Percentiles rank a stretch among this genome's conserved stretches.
phyloP scores from a whole-genome alignment of 805 yeast species.

The Candida caryicola region DNA sequence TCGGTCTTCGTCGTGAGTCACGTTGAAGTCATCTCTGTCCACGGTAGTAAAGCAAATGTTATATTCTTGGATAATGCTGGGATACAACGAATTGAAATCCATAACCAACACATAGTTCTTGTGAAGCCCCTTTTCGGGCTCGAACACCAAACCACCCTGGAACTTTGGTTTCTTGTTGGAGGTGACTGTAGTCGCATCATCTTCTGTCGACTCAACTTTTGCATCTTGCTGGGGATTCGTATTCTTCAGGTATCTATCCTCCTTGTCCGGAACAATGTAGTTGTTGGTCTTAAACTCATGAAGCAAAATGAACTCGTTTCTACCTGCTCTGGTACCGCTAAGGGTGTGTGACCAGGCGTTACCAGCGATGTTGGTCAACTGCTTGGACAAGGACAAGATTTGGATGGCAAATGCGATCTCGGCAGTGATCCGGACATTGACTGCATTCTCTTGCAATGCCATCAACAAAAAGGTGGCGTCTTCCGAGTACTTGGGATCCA shows the following conservation, averaged over 20 bases:
- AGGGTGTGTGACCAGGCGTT: constrained; percentile 96
- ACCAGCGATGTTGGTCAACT: constrained; percentile 90
- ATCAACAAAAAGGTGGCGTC: constrained; percentile 66
- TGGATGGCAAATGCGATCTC: constrained; percentile 80
- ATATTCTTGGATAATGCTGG: constrained; percentile 94
- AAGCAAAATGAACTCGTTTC: constrained; percentile 87
- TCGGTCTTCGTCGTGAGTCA: constrained; percentile 49
- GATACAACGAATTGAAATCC: constrained; percentile 98
- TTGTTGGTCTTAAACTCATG: constrained; percentile 85
- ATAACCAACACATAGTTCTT: constrained; percentile 85
- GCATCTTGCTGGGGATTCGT: constrained; percentile 35
- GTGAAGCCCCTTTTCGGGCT: constrained; percentile 93
- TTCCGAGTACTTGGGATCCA: constrained; percentile 59
- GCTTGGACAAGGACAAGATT: constrained; percentile 83
- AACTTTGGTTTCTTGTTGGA: constrained; percentile 67
- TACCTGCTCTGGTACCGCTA: constrained; percentile 92
- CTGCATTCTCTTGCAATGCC: constrained; percentile 66
- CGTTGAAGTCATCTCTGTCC: constrained; percentile 53
- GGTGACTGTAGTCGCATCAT: constrained; percentile 46
- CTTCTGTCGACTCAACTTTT: constrained; percentile 30
- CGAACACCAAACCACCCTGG: constrained; percentile 94
- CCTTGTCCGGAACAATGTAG: constrained; percentile 86
- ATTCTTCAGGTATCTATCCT: constrained; percentile 40
- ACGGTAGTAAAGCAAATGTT: constrained; percentile 97
- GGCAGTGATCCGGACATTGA: constrained; percentile 66